Conservation (phyloP, 805 yeast species). For the Candida corydali region DNA sequence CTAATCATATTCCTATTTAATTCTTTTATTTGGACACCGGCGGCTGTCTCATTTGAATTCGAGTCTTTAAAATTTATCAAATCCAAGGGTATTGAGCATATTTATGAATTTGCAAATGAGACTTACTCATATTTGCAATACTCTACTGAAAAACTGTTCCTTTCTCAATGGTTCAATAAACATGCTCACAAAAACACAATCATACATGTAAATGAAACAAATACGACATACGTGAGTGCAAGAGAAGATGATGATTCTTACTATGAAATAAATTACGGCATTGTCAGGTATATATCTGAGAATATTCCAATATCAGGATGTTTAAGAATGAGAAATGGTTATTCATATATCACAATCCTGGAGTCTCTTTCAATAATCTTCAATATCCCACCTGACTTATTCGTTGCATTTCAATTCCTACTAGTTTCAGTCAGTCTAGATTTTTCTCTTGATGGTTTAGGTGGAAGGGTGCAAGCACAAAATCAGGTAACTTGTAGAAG, state of each 20-base stretch:
- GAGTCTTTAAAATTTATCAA: not conserved
- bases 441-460: slow-evolving; percentile 1
- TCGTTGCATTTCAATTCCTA: slow-evolving; percentile 1
- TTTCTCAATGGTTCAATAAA: not conserved
- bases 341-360: not conserved
- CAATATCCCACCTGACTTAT: slow-evolving; percentile 3
- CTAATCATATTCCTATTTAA: no score
- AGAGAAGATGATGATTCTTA: not conserved
- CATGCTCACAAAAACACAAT: no score
- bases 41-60: not conserved
- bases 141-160: not conserved
- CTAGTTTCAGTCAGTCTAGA: slow-evolving; percentile 2
- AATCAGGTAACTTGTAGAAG: slow-evolving; percentile 4
- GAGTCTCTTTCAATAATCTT: not conserved
- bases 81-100: not conserved
- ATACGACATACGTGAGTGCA: slow-evolving; percentile 1
- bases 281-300: not conserved
- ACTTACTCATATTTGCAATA: not conserved
- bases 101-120: not conserved
- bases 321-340: not conserved
- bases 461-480: not conserved
- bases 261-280: slow-evolving; percentile 1
- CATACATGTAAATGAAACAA: slow-evolving; percentile 1
- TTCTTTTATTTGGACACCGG: no score
- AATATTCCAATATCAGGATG: slow-evolving; percentile 1